Percentiles rank a stretch among this genome's conserved stretches.
Evolutionary conservation across 176 grass and related monocot species (phyloP).

Genomic region (Rhynchospora breviuscula): DNA sequence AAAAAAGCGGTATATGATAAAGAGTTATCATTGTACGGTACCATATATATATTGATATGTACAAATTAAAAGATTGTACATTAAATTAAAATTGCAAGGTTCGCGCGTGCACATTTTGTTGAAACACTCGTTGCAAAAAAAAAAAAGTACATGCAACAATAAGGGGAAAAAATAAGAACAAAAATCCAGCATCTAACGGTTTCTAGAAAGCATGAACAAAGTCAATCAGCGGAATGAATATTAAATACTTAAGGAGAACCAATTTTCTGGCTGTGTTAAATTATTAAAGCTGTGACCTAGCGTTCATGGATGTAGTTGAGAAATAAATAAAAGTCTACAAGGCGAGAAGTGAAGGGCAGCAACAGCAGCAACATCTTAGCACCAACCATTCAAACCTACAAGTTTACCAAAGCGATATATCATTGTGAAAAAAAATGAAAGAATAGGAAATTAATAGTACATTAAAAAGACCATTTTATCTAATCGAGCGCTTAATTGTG

Average conservation of each 20-base stretch:
- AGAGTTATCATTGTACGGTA: too few species aligned
- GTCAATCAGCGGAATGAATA: neutral
- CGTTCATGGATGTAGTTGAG: neutral
- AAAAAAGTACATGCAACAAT: too few species aligned
- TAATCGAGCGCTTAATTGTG: too few species aligned
- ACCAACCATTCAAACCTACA: constrained; percentile 28
- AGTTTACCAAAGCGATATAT: neutral
- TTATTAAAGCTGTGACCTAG: neutral
- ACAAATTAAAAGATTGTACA: too few species aligned
- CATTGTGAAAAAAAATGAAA: neutral
- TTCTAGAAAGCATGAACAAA: neutral
- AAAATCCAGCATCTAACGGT: neutral
- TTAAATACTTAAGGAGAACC: neutral
- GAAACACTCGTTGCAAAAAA: too few species aligned
- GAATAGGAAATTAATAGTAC: neutral
- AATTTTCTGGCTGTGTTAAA: neutral
- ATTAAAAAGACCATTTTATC: too few species aligned
- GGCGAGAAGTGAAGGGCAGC: constrained; percentile 23
- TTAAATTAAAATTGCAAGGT: too few species aligned
- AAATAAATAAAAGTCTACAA: constrained; percentile 7
- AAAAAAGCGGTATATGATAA: too few species aligned
- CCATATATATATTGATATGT: too few species aligned
- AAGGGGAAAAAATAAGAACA: neutral
- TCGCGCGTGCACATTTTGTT: too few species aligned
- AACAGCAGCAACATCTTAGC: constrained; percentile 25